Conservation (phyloP, 768 basidiomycete species). For the Lactarius indigo region DNA sequence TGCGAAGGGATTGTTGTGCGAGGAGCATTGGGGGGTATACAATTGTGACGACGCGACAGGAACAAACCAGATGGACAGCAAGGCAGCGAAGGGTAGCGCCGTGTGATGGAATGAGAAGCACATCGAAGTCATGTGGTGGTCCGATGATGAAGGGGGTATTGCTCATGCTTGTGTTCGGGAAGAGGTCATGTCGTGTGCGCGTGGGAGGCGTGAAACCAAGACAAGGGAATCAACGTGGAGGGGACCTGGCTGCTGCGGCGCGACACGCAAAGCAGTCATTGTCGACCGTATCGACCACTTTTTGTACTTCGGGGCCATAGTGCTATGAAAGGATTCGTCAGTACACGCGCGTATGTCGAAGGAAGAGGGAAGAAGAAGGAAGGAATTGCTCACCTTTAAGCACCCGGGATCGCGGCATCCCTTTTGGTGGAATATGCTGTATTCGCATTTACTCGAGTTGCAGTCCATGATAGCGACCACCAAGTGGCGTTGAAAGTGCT, state of each 20-base stretch:
- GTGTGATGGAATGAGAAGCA: slow-evolving; percentile 1
- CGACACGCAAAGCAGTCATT: slow-evolving; percentile 71
- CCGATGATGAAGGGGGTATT: slow-evolving; percentile 19
- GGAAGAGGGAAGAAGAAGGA: background rate
- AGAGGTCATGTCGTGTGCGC: background rate
- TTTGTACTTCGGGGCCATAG: slow-evolving; percentile 65
- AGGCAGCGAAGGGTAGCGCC: slow-evolving; percentile 5
- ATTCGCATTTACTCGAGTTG: slow-evolving; percentile 58
- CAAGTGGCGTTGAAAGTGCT: slow-evolving; percentile 80
- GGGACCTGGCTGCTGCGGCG: slow-evolving; percentile 44
- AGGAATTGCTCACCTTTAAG: slow-evolving; percentile 45
- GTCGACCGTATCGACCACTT: slow-evolving; percentile 64
- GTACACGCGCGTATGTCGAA: background rate
- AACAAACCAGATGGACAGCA: slow-evolving; percentile 8
- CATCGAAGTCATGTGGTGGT: slow-evolving; percentile 9
- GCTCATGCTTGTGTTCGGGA: slow-evolving; percentile 2
- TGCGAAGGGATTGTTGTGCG: slow-evolving; percentile 5
- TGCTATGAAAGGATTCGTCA: slow-evolving; percentile 40
- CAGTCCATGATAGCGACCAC: slow-evolving; percentile 76
- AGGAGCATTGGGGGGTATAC: slow-evolving; percentile 23
- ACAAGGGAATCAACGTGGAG: slow-evolving; percentile 8
- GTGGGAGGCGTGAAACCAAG: background rate
- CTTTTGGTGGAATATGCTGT: slow-evolving; percentile 56
- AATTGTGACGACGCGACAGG: slow-evolving; percentile 20
- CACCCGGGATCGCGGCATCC: slow-evolving; percentile 54